These are phyloP conservation scores for Triticum aestivum DNA, from an alignment of 176 grass and related monocot species.

Conservation along the genomic window IWGSC_CS_RefSeq_v2.1 NC_057813.1:220170677-220171176, in stretches of 20 bases:
- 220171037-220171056: not conserved
- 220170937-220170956: conserved; percentile 90
- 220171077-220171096: too few relatives aligned
- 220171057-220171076: too few relatives aligned
- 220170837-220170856: conserved; percentile 36
- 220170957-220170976: conserved; percentile 80
- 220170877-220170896: not conserved
- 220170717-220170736: too few relatives aligned
- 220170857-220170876: conserved; percentile 17
- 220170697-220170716: conserved; percentile 48
- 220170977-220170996: conserved; percentile 90
- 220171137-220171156: too few relatives aligned
- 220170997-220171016: conserved; percentile 92
- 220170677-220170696: conserved; percentile 92
- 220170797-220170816: conserved; percentile 81
- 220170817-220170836: conserved; percentile 83
- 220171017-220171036: conserved; percentile 89
- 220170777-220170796: conserved; percentile 44
- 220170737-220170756: too few relatives aligned
- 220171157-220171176: too few relatives aligned
- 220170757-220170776: too few relatives aligned
- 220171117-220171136: too few relatives aligned
- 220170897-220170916: not conserved
- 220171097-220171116: too few relatives aligned
- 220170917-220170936: conserved; percentile 83